A percentile compares a stretch with the other conserved stretches of the same genome.
Conservation (phyloP, 1,139 yeast species). For the Lodderomyces oxycetoniae region DNA sequence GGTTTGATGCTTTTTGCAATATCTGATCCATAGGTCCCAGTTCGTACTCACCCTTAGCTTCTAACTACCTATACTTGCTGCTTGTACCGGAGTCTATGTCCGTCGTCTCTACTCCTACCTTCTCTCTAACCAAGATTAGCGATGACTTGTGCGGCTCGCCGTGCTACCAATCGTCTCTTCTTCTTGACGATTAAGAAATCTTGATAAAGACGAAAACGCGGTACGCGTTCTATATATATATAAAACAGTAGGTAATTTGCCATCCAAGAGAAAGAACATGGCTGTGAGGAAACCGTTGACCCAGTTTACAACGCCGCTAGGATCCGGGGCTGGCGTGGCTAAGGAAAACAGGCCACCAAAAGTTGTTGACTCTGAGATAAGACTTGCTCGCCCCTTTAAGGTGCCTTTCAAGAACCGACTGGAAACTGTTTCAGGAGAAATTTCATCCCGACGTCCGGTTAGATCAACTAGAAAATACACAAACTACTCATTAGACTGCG, state of each 20-base stretch:
- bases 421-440: constrained; percentile 12
- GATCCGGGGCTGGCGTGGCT: constrained; percentile 45
- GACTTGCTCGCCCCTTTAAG: constrained; percentile 39
- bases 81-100: too few species aligned
- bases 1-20: constrained; percentile 61
- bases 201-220: too few species aligned
- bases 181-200: too few species aligned
- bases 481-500: constrained; percentile 22
- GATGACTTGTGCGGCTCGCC: too few species aligned
- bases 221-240: too few species aligned
- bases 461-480: constrained; percentile 19
- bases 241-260: too few species aligned
- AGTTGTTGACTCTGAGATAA: constrained; percentile 30
- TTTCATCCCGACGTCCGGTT: constrained; percentile 16
- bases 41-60: too few species aligned
- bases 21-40: constrained; percentile 45
- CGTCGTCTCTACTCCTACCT: too few species aligned
- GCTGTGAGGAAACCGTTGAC: constrained; percentile 32
- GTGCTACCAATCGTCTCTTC: too few species aligned
- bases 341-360: constrained; percentile 39
- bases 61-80: too few species aligned
- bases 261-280: constrained; percentile 18
- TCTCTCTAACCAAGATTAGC: too few species aligned
- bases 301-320: constrained; percentile 41
- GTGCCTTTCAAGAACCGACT: constrained; percentile 36